Percentiles rank a stretch among this genome's conserved stretches.
phyloP scores from a whole-genome alignment of 208 protist species.

The Histomonas meleagridis region DNA sequence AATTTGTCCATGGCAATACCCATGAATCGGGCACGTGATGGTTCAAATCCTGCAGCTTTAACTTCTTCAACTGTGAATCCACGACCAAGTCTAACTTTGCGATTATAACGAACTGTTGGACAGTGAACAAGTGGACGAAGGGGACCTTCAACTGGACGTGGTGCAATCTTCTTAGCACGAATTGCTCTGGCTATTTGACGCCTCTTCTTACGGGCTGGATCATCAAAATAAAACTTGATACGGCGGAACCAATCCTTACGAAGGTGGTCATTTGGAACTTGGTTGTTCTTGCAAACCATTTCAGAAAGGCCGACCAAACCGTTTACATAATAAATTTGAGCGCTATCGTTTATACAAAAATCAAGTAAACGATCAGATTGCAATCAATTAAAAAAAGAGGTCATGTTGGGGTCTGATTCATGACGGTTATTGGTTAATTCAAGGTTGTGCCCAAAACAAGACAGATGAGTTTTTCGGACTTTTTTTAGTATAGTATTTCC shows the following conservation, averaged over 20 bases:
- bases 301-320: constrained; percentile 20
- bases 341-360: no score
- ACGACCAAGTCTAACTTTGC: constrained; percentile 52
- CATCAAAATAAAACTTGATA: constrained; percentile 58
- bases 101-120: constrained; percentile 57
- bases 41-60: constrained; percentile 40
- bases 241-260: constrained; percentile 54
- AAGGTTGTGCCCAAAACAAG: no score
- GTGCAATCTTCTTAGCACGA: constrained; percentile 52
- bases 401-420: no score
- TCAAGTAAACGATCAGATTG: no score
- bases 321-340: no score
- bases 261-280: constrained; percentile 57
- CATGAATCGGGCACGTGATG: not conserved
- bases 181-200: constrained; percentile 33
- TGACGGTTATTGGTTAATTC: no score
- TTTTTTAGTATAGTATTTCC: no score
- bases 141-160: constrained; percentile 55
- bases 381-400: no score
- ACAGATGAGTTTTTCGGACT: no score
- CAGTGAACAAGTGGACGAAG: constrained; percentile 59
- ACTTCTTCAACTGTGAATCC: constrained; percentile 61
- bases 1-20: constrained; percentile 2
- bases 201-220: constrained; percentile 52
- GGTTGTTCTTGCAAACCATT: constrained; percentile 55